phyloP scores from a whole-genome alignment of 495 filamentous ascomycete species.

The Xylaria intraflava region DNA sequence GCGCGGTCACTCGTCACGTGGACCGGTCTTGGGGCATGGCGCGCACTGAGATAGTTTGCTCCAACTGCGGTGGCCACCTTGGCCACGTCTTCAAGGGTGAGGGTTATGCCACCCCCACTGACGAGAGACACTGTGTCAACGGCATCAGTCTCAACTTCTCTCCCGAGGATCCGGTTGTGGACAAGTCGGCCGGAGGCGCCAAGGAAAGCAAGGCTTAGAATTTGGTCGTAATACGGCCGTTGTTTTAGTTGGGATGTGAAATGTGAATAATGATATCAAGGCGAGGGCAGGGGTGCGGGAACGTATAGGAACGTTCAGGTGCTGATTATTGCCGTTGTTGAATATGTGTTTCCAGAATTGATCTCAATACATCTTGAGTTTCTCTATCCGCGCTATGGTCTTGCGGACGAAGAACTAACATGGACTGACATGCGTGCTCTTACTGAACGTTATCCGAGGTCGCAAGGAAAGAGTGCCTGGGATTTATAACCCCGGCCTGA shows the following conservation, averaged over 20 bases:
- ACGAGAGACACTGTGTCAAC: constrained; percentile 97
- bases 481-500: too few species aligned
- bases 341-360: too few species aligned
- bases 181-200: constrained; percentile 21
- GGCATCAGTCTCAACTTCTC: constrained; percentile 82
- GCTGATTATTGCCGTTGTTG: too few species aligned
- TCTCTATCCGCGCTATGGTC: too few species aligned
- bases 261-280: neutral
- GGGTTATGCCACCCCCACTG: constrained; percentile 80
- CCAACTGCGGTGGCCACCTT: constrained; percentile 89
- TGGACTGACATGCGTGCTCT: too few species aligned
- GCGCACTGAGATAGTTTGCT: constrained; percentile 87
- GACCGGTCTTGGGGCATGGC: constrained; percentile 76
- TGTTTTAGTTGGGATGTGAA: neutral
- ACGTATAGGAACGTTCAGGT: too few species aligned
- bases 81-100: constrained; percentile 98
- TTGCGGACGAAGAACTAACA: too few species aligned
- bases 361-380: too few species aligned
- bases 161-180: constrained; percentile 45
- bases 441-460: too few species aligned
- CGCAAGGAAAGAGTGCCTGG: too few species aligned
- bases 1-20: constrained; percentile 73
- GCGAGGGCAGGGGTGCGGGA: neutral
- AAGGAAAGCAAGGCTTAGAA: constrained; percentile 24
- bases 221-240: neutral